These are phyloP conservation scores for Fusarium goolgardi DNA, from an alignment of 2,329 filamentous ascomycete genomes.

Conservation along the genomic window DNA sequence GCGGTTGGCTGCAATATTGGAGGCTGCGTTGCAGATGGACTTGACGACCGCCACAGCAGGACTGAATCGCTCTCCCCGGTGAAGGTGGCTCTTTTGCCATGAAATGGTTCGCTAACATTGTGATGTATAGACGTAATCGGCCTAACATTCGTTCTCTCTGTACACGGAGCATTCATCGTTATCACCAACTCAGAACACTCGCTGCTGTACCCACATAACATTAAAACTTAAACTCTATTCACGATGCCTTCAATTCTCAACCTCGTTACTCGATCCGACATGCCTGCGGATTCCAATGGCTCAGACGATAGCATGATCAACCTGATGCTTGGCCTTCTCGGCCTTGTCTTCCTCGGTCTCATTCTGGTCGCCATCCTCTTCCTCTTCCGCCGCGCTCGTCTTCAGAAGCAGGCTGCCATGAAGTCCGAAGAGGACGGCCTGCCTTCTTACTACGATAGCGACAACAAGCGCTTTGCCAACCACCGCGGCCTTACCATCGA, in stretches of 20 bases:
- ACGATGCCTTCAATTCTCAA: slow-evolving; percentile 46
- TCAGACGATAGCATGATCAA: slow-evolving; percentile 73
- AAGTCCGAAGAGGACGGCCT: slow-evolving; percentile 60
- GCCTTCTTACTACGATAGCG: slow-evolving; percentile 75
- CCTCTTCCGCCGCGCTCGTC: slow-evolving; percentile 74
- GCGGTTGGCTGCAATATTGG: slow-evolving; percentile 35
- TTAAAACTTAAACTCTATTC: slow-evolving; percentile 32
- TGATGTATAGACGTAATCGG: slow-evolving; percentile 36
- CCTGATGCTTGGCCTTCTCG: slow-evolving; percentile 82
- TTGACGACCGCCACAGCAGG: slow-evolving; percentile 16
- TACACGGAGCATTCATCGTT: slow-evolving; percentile 38
- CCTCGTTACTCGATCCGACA: slow-evolving; percentile 38
- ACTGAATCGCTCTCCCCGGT: slow-evolving; percentile 25
- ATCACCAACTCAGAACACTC: slow-evolving; percentile 29
- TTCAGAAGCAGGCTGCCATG: slow-evolving; percentile 58
- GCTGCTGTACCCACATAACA: slow-evolving; percentile 28
- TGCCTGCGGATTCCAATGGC: slow-evolving; percentile 56
- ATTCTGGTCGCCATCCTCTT: slow-evolving; percentile 75
- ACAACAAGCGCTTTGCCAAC: slow-evolving; percentile 63
- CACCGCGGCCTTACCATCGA: slow-evolving; percentile 68
- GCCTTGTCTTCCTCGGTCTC: slow-evolving; percentile 79
- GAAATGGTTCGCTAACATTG: slow-evolving; percentile 38
- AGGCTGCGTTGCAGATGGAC: slow-evolving; percentile 32
- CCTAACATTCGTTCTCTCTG: slow-evolving; percentile 37
- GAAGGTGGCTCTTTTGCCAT: slow-evolving; percentile 14